Percentiles rank a stretch among this genome's conserved stretches.
Conservation (phyloP, 495 filamentous ascomycete species). For the Lichina pygmaea region DNA sequence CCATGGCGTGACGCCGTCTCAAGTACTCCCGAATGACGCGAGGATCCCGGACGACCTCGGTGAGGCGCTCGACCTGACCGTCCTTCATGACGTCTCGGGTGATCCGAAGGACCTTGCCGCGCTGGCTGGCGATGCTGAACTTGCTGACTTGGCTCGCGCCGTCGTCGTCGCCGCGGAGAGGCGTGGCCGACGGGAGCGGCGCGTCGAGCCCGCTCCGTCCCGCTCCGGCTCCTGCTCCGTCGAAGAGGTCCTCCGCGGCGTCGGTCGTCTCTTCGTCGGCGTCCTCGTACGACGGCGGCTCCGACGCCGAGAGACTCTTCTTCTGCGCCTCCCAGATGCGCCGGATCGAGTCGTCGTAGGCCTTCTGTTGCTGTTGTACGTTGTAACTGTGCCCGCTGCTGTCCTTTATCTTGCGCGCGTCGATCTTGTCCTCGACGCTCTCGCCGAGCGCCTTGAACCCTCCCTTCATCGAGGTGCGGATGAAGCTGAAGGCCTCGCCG, state of each 20-base stretch:
- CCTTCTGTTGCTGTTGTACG: constrained; percentile 66
- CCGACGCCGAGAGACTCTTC: constrained; percentile 37
- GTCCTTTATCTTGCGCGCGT: constrained; percentile 58
- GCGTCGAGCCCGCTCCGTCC: constrained; percentile 27
- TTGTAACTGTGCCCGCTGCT: constrained; percentile 93
- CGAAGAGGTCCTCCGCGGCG: constrained; percentile 14
- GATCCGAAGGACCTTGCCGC: constrained; percentile 50
- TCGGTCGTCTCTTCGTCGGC: constrained; percentile 40
- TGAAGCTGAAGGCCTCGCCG: constrained; percentile 81
- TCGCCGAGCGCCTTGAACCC: constrained; percentile 81
- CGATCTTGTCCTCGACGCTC: constrained; percentile 63
- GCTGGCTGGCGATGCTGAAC: constrained; percentile 38
- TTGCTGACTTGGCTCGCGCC: constrained; percentile 67
- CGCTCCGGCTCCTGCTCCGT: constrained; percentile 21
- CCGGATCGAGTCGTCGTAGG: constrained; percentile 68
- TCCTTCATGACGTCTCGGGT: constrained; percentile 34
- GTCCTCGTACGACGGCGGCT: constrained; percentile 33
- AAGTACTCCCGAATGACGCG: constrained; percentile 33
- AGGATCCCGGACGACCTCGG: constrained; percentile 40
- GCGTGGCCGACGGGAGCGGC: constrained; percentile 24
- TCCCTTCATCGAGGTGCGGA: constrained; percentile 95
- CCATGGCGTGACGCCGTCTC: constrained; percentile 1
- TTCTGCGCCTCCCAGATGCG: constrained; percentile 79
- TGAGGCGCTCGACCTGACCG: constrained; percentile 30
- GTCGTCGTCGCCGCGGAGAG: constrained; percentile 36